Conservation (phyloP, 768 basidiomycete species). For the Podaxis carcinomalis region DNA sequence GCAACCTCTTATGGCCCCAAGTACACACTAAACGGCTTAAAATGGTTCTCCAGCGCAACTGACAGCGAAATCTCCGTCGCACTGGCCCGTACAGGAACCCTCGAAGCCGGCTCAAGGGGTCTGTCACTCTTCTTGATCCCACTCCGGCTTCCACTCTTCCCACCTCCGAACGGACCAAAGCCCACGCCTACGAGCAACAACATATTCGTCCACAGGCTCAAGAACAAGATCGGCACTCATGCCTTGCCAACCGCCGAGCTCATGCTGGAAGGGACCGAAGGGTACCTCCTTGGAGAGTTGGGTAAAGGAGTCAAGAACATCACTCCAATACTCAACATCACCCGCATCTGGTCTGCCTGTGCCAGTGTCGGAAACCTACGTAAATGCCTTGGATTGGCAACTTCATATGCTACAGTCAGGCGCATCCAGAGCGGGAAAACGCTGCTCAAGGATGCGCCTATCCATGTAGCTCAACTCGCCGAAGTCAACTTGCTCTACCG, state of each 20-base stretch:
- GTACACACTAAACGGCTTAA: conserved; percentile 65
- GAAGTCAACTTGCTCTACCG: conserved; percentile 58
- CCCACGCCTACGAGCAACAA: conserved; percentile 55
- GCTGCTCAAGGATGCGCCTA: conserved; percentile 47
- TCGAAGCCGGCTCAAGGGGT: conserved; percentile 51
- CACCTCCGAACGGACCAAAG: conserved; percentile 30
- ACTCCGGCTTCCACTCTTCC: conserved; percentile 51
- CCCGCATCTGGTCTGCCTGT: conserved; percentile 63
- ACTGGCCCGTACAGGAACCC: conserved; percentile 64
- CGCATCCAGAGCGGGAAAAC: conserved; percentile 45
- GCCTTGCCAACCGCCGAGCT: conserved; percentile 75
- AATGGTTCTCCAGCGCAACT: conserved; percentile 84
- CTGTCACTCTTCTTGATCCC: conserved; percentile 76
- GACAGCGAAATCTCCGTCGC: conserved; percentile 72
- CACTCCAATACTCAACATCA: conserved; percentile 72
- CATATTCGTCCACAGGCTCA: conserved; percentile 67
- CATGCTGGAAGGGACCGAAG: conserved; percentile 52
- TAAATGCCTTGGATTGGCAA: conserved; percentile 61
- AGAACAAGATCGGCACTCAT: conserved; percentile 76
- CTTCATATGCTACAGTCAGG: conserved; percentile 59
- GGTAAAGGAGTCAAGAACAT: conserved; percentile 65
- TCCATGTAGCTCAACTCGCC: conserved; percentile 66
- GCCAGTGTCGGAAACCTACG: conserved; percentile 52
- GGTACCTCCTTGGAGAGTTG: conserved; percentile 54
- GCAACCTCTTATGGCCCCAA: conserved; percentile 38